Base-by-base conservation (phyloP, 2,329 filamentous ascomycete genomes). In the Pleomassaria siparia region DNA sequence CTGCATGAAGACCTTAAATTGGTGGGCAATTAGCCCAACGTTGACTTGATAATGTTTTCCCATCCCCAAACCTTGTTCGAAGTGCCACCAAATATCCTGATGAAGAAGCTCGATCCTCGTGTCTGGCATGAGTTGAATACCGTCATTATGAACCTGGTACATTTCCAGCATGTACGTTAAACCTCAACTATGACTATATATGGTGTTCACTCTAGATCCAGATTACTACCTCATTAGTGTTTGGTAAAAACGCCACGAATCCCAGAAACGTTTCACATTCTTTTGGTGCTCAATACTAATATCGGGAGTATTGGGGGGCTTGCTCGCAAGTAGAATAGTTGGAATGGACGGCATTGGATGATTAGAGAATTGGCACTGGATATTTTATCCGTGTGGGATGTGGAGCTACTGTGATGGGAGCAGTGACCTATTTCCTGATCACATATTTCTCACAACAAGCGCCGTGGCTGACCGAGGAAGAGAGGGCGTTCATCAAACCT, bases 221-320 rank as follows among this genome's bases (percentile, higher is more conserved):
- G 25, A 25, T n/a, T 42, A 84, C 0, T 88, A 88, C 66, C 88
- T 87, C 54, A 70, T 88, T 4, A 84, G 80, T 1, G 74, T 84
- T 47, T 88, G 85, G 85, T 88, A 88, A 57, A 75, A 82, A 20
- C 74, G 81, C 29, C 77, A 76, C 44, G 85, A 88, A 66, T 69
- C 88, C 10, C 77, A 80, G 0, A 86, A 86, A 60, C 76, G 84
- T 0, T 71, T 87, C 1, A 79, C 82, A 0, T 68, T 87, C 1
- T 88, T 86, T 65, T 80, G 87, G 45, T 81, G 85, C 46, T 84
- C 81, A 76, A 79, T 83, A 0, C 82, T 83, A 0, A 72, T 88
- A 0, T 84, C 84, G 0, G 84, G 84, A 1, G 83, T 84, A 0
- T 87, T 87, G 54, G 84, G 85, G 20, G 85, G 85, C 0, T 73